Evolutionary conservation across 352 stramenopile species (phyloP).

Genomic region (Phytopythium helicoides): DNA sequence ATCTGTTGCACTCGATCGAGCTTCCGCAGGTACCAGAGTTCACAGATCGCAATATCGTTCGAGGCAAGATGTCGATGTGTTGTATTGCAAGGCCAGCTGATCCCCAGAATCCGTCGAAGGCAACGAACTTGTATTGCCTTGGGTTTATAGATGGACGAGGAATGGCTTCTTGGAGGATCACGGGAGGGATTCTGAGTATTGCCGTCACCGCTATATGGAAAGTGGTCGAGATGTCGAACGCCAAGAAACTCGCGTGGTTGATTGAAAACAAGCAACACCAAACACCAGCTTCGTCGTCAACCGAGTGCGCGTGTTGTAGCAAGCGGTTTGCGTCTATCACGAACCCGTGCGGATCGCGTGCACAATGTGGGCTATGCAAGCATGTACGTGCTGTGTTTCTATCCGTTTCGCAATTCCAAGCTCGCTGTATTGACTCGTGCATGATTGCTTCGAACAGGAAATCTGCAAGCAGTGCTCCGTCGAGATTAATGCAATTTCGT

Average conservation of each 20-base stretch:
- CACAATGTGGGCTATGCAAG: conserved; percentile 16
- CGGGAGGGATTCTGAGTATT: conserved; percentile 21
- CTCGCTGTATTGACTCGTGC: too few relatives aligned
- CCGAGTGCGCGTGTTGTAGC: conserved; percentile 25
- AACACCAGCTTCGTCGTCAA: background rate
- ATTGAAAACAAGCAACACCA: conserved; percentile 26
- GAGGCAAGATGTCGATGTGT: conserved; percentile 25
- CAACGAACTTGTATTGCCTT: conserved; percentile 20
- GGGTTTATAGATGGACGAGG: conserved; percentile 34
- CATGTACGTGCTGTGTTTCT: background rate
- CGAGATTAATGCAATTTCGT: conserved; percentile 25
- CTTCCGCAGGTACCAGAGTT: conserved; percentile 32
- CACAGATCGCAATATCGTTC: conserved; percentile 9
- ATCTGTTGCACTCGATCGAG: conserved; percentile 36
- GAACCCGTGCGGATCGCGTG: conserved; percentile 15
- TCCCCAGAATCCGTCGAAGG: conserved; percentile 13
- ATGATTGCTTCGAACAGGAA: background rate
- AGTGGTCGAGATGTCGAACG: conserved; percentile 32
- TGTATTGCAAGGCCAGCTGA: conserved; percentile 22
- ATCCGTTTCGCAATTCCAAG: too few relatives aligned
- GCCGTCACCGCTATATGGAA: conserved; percentile 14
- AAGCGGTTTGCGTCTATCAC: conserved; percentile 20
- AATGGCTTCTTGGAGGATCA: conserved; percentile 22
- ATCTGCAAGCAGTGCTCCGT: conserved; percentile 41
- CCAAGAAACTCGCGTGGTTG: conserved; percentile 51